Evolutionary conservation across 1,139 yeast genomes (phyloP).

Genomic region (Debaryomyces sp.): DNA sequence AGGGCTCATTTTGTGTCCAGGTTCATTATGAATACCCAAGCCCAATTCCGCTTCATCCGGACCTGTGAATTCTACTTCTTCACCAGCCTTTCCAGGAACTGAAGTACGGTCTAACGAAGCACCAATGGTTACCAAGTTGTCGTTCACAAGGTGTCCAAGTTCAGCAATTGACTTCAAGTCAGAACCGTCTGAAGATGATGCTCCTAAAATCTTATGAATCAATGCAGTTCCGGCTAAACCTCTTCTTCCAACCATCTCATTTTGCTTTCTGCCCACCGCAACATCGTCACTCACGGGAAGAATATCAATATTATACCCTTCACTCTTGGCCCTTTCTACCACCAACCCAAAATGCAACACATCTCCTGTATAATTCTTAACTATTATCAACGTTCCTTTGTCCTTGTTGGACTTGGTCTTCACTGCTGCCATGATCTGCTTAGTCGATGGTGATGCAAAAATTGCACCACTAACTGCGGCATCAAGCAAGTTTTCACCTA

Average conservation of each 20-base stretch:
- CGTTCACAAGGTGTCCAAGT: conserved; percentile 64
- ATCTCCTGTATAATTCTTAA: conserved; percentile 94
- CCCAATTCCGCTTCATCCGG: conserved; percentile 80
- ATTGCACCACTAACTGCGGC: conserved; percentile 89
- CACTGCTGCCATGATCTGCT: conserved; percentile 76
- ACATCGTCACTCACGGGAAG: conserved; percentile 87
- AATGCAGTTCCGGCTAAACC: conserved; percentile 90
- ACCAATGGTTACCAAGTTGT: conserved; percentile 79
- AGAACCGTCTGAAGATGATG: conserved; percentile 52
- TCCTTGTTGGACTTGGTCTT: conserved; percentile 58
- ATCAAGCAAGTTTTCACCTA: conserved; percentile 78
- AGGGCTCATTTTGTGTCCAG: conserved; percentile 75
- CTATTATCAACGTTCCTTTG: conserved; percentile 73
- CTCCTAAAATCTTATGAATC: conserved; percentile 85
- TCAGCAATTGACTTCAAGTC: conserved; percentile 52
- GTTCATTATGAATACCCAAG: conserved; percentile 95
- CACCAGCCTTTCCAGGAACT: conserved; percentile 74
- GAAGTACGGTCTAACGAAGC: conserved; percentile 88
- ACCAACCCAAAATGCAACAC: conserved; percentile 89
- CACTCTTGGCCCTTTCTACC: conserved; percentile 81
- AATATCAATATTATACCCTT: conserved; percentile 71
- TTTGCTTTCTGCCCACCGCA: conserved; percentile 85
- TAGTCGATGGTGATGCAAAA: conserved; percentile 91
- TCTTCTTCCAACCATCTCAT: conserved; percentile 89
- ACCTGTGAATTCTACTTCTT: conserved; percentile 47